Evolutionary conservation across 164 flowering plant species (phyloP).

Genomic region (Berberis thunbergii): DNA sequence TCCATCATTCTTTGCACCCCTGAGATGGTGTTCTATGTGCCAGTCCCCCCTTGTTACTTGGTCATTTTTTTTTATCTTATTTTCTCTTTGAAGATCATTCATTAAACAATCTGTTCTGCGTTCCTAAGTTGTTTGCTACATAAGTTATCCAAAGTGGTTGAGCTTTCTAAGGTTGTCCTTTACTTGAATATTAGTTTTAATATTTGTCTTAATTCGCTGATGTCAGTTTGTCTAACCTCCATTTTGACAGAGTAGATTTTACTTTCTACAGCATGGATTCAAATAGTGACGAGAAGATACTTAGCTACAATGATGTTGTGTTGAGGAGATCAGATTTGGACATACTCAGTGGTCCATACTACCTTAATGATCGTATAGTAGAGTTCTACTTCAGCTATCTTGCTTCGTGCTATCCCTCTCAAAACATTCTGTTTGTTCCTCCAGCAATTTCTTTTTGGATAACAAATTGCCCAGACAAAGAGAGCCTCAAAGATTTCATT

Average conservation of each 20-base stretch:
- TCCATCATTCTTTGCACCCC: no score
- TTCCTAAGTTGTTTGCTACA: no score
- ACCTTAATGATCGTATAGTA: slow-evolving; percentile 78
- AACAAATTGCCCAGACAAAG: slow-evolving; percentile 42
- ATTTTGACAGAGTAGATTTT: not conserved
- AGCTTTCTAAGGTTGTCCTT: no score
- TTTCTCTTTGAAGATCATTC: no score
- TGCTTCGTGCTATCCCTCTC: slow-evolving; percentile 30
- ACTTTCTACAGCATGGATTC: slow-evolving; percentile 1
- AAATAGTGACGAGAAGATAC: slow-evolving; percentile 49
- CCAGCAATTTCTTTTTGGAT: slow-evolving; percentile 80
- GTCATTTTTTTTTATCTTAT: no score
- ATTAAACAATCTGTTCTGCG: no score
- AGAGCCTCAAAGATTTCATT: slow-evolving; percentile 39
- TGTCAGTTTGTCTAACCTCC: not conserved
- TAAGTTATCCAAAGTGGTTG: no score
- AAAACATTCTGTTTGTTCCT: slow-evolving; percentile 53
- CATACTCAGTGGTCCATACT: slow-evolving; percentile 59
- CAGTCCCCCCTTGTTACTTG: no score
- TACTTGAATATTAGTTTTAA: no score
- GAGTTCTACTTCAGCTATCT: slow-evolving; percentile 81
- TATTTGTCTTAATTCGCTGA: no score
- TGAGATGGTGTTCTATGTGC: no score
- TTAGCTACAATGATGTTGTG: slow-evolving; percentile 81
- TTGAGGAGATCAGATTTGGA: slow-evolving; percentile 63